Conservation (phyloP, 352 stramenopile species). For the Globisporangium spinosum region DNA sequence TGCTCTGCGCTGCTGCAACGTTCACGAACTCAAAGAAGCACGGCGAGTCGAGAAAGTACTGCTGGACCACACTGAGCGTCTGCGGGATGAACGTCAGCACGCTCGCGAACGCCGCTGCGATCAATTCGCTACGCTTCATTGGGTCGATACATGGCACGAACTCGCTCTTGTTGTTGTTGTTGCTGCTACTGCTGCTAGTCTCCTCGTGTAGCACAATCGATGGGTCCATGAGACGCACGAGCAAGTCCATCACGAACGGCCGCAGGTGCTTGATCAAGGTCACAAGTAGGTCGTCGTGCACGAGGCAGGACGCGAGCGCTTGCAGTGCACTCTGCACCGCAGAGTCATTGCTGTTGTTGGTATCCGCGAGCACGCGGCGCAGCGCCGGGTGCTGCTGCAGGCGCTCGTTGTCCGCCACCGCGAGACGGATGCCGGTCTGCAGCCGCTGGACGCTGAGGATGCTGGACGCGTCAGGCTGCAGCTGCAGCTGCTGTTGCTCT, state of each 20-base stretch:
- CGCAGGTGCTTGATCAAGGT: slow-evolving; percentile 57
- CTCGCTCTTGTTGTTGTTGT: neutral
- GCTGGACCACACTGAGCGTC: slow-evolving; percentile 49
- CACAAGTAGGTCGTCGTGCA: slow-evolving; percentile 39
- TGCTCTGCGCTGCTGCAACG: slow-evolving; percentile 35
- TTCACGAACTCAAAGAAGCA: slow-evolving; percentile 79
- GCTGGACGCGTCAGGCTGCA: slow-evolving; percentile 12
- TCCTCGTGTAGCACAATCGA: slow-evolving; percentile 42
- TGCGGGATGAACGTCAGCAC: slow-evolving; percentile 55
- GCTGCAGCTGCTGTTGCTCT: slow-evolving; percentile 11
- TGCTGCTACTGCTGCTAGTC: neutral
- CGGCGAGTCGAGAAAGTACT: slow-evolving; percentile 56
- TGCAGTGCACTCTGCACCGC: slow-evolving; percentile 37
- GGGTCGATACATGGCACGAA: slow-evolving; percentile 39
- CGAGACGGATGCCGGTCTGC: slow-evolving; percentile 20
- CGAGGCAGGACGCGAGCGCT: slow-evolving; percentile 50
- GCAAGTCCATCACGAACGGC: slow-evolving; percentile 68
- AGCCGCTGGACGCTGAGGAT: slow-evolving; percentile 35
- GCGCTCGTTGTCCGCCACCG: slow-evolving; percentile 20
- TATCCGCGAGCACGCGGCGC: slow-evolving; percentile 22
- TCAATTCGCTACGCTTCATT: slow-evolving; percentile 45
- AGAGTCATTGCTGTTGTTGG: slow-evolving; percentile 18
- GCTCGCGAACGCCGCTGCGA: slow-evolving; percentile 50
- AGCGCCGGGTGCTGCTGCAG: slow-evolving; percentile 42
- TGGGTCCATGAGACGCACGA: slow-evolving; percentile 58